These are phyloP conservation scores for Gossypium ekmanianum DNA, from an alignment of 345 rosid species.

Conservation along the genomic window DNA sequence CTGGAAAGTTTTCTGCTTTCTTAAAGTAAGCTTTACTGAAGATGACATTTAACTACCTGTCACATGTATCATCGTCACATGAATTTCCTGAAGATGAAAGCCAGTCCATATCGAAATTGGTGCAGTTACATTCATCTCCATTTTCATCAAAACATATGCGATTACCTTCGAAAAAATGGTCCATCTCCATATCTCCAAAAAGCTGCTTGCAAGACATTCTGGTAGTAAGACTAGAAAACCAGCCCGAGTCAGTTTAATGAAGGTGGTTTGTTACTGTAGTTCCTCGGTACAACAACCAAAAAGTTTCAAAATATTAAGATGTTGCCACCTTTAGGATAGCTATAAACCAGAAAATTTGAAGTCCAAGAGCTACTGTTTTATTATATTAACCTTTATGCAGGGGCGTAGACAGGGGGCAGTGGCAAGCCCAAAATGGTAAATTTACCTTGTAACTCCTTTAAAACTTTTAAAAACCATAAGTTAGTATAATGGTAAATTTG, in stretches of 20 bases:
- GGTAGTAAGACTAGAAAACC: slow-evolving; percentile 43
- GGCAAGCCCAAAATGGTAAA: too few species aligned
- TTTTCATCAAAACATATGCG: slow-evolving; percentile 41
- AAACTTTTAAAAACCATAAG: too few species aligned
- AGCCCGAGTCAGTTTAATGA: not conserved
- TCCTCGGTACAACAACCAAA: not conserved
- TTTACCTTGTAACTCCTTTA: too few species aligned
- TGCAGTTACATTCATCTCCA: slow-evolving; percentile 56
- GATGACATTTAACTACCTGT: slow-evolving; percentile 42
- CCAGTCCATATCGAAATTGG: slow-evolving; percentile 75
- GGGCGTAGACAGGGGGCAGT: too few species aligned
- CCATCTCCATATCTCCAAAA: slow-evolving; percentile 38
- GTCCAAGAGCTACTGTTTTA: not conserved
- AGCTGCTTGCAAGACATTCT: slow-evolving; percentile 29
- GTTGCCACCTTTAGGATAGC: not conserved
- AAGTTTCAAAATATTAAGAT: not conserved
- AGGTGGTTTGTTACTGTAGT: not conserved
- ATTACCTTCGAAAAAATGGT: slow-evolving; percentile 40
- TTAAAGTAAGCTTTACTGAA: not conserved
- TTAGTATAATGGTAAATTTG: too few species aligned
- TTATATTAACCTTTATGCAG: too few species aligned
- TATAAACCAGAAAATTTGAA: not conserved
- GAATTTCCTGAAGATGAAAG: slow-evolving; percentile 90
- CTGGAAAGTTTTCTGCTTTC: not conserved
- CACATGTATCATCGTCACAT: slow-evolving; percentile 64